Evolutionary conservation across 148 eudicot genomes (phyloP), one percentile per base, ranked within the genome.

Genomic region (Drosera capensis): DNA sequence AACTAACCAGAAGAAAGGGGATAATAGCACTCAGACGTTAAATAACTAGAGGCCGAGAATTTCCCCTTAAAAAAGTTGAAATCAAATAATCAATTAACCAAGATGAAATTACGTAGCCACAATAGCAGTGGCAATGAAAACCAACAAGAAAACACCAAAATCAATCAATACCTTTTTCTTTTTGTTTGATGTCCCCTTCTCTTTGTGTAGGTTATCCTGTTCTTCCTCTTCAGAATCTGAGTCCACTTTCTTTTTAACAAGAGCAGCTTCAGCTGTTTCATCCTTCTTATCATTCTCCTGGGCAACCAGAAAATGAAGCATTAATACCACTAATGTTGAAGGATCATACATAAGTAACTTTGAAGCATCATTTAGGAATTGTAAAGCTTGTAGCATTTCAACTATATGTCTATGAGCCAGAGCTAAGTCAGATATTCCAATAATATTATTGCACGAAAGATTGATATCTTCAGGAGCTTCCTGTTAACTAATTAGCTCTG

Each of bases 161-260:
- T 53, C 51, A 45, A 39, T 24, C 31, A 29, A 45, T 1, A 87
- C 99, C 94, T 92, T 92, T 55, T 85, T 92, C 72, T 85, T 85
- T 59, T 85, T 92, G 58, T 92, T 92, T 44, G 99, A 92, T 9
- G 76, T 36, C 4, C 88, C 95, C 46, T 70, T 79, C 55, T 92
- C 99, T 67, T 76, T 92, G 54, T 67, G 80, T 24, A 68, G 65
- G 8, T 58, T 51, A 65, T 92, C 99, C 41, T 71, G 80, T 35
- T 85, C 95, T 49, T 92, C 99, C 54, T 80, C 95, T n/a, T 85
- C 95, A 9, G 85, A 79, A 72, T 92, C 99, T 18, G 99, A 85
- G 55, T 76, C 80, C 19, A 34, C 87, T 68, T 90, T 84, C 69
- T 80, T 84, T 53, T 75, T 81, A 30, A 64, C 68, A 29, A 48